Base-by-base conservation (phyloP, 2,329 filamentous ascomycete genomes). In the Macrophomina phaseolina region DNA sequence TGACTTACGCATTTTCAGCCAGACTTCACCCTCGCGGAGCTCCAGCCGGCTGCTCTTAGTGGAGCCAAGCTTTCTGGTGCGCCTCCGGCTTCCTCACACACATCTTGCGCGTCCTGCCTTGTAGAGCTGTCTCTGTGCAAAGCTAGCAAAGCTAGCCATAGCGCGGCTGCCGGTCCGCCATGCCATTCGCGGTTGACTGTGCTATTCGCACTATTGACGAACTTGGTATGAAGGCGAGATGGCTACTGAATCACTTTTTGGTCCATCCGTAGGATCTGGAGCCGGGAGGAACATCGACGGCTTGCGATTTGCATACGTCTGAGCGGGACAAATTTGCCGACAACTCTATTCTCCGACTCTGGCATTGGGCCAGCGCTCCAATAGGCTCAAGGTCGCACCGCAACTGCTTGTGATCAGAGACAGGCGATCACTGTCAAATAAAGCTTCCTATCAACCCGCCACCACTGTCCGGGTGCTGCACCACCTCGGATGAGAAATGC, bases 271-370 rank as follows among this genome's bases (percentile, higher is more conserved):
- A 34, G 32, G 28, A 49, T 9, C 58, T 48, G 46, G 28, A 62
- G 30, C 58, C 45, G 56, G 23, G 30, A 34, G n/a, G 58, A 28
- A 36, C 30, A 51, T 48, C 45, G 12, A 16, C 40, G 42, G 40
- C 14, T 62, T 62, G 18, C 42, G 46, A 51, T n/a, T 23, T 62
- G 58, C 58, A 62, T 62, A 48, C 49, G 42, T 61, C 32, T 16
- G n/a, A 51, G 58, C 45, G n/a, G n/a, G 58, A 12, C 6, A 38
- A 62, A 62, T 23, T 28, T 48, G 32, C 58, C 58, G 45, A 49
- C 58, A 49, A 62, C 58, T 62, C 58, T 49, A 62, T 62, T 62
- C 58, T 62, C 45, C 58, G 58, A 62, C 14, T 61, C 40, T 61
- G 56, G 56, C 42, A 40, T 40, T 45, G 28, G 14, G 12, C 40